phyloP scores from a whole-genome alignment of 805 yeast genomes.

The Saccharomycopsis sp. region DNA sequence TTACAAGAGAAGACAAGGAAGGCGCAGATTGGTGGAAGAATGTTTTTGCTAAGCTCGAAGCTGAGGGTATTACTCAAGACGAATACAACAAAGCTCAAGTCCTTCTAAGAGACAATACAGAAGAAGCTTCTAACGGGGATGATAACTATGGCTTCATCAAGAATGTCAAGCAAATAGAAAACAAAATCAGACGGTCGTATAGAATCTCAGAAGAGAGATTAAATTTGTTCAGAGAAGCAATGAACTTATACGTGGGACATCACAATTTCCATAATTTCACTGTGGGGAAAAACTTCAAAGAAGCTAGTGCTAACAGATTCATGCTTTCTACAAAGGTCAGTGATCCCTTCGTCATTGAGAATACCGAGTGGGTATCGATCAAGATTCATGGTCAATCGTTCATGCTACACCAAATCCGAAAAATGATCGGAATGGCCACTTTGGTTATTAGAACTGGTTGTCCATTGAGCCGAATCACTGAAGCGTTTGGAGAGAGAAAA shows the following conservation, averaged over 20 bases:
- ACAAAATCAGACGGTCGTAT: constrained; percentile 57
- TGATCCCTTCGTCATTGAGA: constrained; percentile 86
- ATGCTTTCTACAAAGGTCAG: constrained; percentile 76
- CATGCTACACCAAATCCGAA: constrained; percentile 96
- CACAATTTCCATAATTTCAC: constrained; percentile 92
- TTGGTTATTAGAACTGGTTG: constrained; percentile 80
- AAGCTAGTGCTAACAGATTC: constrained; percentile 75
- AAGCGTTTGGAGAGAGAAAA: constrained; percentile 67
- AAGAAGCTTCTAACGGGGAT: constrained; percentile 35
- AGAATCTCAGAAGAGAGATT: constrained; percentile 61
- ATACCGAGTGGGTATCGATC: constrained; percentile 93
- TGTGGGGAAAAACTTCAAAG: constrained; percentile 72
- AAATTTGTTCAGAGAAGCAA: constrained; percentile 54
- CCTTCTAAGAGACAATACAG: constrained; percentile 26
- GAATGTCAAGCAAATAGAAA: constrained; percentile 56
- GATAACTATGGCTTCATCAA: constrained; percentile 35
- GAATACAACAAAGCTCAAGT: constrained; percentile 29
- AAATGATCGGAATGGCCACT: constrained; percentile 95
- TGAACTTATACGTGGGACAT: constrained; percentile 72
- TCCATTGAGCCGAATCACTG: constrained; percentile 65
- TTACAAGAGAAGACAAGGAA: constrained; percentile 56
- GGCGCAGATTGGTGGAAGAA: constrained; percentile 68
- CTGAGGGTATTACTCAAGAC: constrained; percentile 35
- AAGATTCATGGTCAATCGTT: constrained; percentile 97
- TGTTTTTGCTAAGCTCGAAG: constrained; percentile 34